A percentile compares a stretch with the other conserved stretches of the same genome.
Conservation (phyloP, 306 rosid genomes). For the Trichosanthes cucumerina region DNA sequence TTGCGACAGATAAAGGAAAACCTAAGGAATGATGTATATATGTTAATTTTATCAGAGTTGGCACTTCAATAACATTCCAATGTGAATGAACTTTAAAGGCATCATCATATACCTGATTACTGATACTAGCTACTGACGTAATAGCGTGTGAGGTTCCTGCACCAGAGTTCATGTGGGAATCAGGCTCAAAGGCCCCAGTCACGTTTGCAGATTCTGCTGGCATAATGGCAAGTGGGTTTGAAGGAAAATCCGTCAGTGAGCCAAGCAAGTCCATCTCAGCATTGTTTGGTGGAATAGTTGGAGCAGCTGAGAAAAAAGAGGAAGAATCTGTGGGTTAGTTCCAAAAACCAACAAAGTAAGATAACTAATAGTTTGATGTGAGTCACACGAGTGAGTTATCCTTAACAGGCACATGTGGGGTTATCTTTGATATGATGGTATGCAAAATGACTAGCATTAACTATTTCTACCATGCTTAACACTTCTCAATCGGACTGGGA, state of each 20-base stretch:
- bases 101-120: constrained; percentile 44
- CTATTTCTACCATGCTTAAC: not conserved
- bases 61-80: not conserved
- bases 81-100: not conserved
- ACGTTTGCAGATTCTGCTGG: constrained; percentile 34
- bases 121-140: constrained; percentile 30
- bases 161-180: constrained; percentile 24
- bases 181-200: constrained; percentile 29
- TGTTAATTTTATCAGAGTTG: not conserved
- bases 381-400: not conserved
- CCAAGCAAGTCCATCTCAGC: constrained; percentile 87
- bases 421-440: not conserved
- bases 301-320: constrained; percentile 41
- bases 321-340: constrained; percentile 3
- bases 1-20: not conserved
- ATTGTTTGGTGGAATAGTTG: constrained; percentile 31
- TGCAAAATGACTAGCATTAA: not conserved
- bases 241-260: constrained; percentile 55
- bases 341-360: not conserved
- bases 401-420: not conserved
- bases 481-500: not conserved
- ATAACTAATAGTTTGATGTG: not conserved
- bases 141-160: constrained; percentile 30
- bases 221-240: constrained; percentile 56
- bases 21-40: not conserved